These are phyloP conservation scores for Phalaenopsis hybrid DNA, from an alignment of 116 monocot genomes.

Conservation along the genomic window DNA sequence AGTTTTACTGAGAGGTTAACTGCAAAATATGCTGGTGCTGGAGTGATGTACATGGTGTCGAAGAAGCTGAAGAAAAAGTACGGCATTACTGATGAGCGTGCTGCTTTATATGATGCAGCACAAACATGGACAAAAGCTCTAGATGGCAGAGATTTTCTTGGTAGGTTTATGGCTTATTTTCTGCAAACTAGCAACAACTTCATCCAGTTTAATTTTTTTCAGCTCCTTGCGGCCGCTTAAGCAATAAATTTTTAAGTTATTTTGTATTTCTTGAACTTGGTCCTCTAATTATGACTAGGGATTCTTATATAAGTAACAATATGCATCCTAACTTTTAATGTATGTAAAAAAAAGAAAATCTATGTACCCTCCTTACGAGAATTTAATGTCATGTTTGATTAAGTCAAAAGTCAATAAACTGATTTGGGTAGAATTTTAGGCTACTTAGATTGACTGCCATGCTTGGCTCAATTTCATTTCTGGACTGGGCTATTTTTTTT, in stretches of 20 bases:
- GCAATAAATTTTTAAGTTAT: background rate
- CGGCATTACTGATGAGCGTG: conserved; percentile 85
- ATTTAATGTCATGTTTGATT: too few species aligned
- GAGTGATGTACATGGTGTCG: conserved; percentile 85
- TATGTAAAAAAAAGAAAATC: background rate
- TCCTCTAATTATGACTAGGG: background rate
- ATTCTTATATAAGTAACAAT: background rate
- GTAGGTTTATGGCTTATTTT: conserved; percentile 17
- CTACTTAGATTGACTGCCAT: background rate
- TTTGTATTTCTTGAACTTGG: background rate
- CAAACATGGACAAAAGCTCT: conserved; percentile 87
- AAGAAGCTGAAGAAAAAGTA: conserved; percentile 95
- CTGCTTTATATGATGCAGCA: conserved; percentile 80
- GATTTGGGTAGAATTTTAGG: background rate
- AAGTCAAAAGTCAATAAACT: too few species aligned
- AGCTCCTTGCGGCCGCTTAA: background rate
- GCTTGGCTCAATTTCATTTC: background rate
- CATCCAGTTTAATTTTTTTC: background rate
- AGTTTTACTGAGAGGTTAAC: conserved; percentile 56
- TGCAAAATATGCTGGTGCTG: conserved; percentile 88
- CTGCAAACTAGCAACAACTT: background rate
- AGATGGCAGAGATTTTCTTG: conserved; percentile 77
- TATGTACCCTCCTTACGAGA: background rate
- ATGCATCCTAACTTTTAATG: background rate
- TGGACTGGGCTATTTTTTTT: background rate